Conservation (phyloP, 768 basidiomycete species). For the Lactifluus pinguis region DNA sequence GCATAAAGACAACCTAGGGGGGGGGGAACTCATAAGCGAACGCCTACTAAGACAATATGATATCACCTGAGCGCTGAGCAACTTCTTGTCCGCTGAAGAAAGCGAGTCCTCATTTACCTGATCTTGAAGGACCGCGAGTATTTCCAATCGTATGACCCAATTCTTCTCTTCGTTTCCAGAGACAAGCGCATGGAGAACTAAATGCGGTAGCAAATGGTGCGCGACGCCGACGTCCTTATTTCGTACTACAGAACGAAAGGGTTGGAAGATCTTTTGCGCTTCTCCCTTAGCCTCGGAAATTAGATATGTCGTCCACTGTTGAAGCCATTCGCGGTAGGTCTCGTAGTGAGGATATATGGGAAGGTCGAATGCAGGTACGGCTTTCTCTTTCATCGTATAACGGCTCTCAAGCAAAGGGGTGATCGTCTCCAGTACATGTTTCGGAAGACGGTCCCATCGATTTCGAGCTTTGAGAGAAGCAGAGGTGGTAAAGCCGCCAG, state of each 20-base stretch:
- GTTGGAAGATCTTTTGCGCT: slow-evolving; percentile 64
- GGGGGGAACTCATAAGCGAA: not conserved
- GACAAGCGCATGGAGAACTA: slow-evolving; percentile 78
- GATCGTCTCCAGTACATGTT: slow-evolving; percentile 77
- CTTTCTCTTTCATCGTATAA: slow-evolving; percentile 37
- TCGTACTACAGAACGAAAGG: slow-evolving; percentile 68
- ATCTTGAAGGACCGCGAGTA: slow-evolving; percentile 76
- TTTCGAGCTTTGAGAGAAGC: slow-evolving; percentile 58
- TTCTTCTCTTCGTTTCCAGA: slow-evolving; percentile 59
- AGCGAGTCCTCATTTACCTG: slow-evolving; percentile 59
- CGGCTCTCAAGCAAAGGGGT: slow-evolving; percentile 72
- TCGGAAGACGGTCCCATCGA: slow-evolving; percentile 73
- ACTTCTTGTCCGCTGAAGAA: slow-evolving; percentile 66
- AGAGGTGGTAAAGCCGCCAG: slow-evolving; percentile 36
- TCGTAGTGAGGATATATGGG: slow-evolving; percentile 72
- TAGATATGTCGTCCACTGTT: slow-evolving; percentile 77
- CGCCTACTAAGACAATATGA: not conserved
- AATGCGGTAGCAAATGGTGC: slow-evolving; percentile 81
- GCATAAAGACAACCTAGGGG: slow-evolving; percentile 77
- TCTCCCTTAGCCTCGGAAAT: slow-evolving; percentile 53
- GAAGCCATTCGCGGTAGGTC: slow-evolving; percentile 96
- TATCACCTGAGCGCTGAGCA: slow-evolving; percentile 86
- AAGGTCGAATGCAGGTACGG: slow-evolving; percentile 31
- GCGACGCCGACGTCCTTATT: slow-evolving; percentile 95
- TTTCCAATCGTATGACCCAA: slow-evolving; percentile 60